Evolutionary conservation across 2,329 filamentous ascomycete species (phyloP), one percentile per base, ranked within the genome.

Genomic region (Celoporthe dispersa): DNA sequence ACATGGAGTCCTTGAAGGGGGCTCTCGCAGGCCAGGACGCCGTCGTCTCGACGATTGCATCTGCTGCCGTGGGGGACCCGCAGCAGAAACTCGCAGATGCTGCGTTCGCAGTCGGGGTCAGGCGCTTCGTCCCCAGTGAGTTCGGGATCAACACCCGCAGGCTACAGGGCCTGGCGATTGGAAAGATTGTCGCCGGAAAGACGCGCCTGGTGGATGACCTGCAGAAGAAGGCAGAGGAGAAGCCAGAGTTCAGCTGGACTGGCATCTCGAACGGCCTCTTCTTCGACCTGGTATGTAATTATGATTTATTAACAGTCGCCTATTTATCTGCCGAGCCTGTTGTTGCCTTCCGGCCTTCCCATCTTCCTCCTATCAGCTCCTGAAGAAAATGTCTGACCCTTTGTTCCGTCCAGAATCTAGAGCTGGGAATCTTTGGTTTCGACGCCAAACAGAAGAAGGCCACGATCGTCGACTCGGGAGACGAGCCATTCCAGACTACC

Each of bases 241-340:
- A 79, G 31, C 75, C 80, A 1, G 77, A 74, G 0, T 85, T 91
- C 72, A 84, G 81, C 39, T 92, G 89, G 89, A 90, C 87, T 1
- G 86, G 81, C 2, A 76, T 92, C 19, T 84, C 88, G 3, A 86
- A 81, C 11, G 87, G 88, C 0, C 79, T 85, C 2, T 88, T 91
- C 77, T 89, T 91, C 75, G 89, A 91, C 75, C 88, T 85, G 86
- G 83, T n/a, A n/a, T n/a, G n/a, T 84, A 76, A 35, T 79, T 74
- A 28, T 37, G 35, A 37, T 37, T 37, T 37, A 39, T 37, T 14
- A n/a, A 37, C 35, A 37, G 8, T 48, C 41, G 41, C 19, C 41
- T 48, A 48, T 9, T 37, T 37, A 37, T 37, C 35, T 9, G 25
- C 51, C 25, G 51, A 7, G 11, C 51, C 51, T 2, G n/a, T 14